Conservation (phyloP, 2,329 filamentous ascomycete species). For the Rutstroemia sp. region DNA sequence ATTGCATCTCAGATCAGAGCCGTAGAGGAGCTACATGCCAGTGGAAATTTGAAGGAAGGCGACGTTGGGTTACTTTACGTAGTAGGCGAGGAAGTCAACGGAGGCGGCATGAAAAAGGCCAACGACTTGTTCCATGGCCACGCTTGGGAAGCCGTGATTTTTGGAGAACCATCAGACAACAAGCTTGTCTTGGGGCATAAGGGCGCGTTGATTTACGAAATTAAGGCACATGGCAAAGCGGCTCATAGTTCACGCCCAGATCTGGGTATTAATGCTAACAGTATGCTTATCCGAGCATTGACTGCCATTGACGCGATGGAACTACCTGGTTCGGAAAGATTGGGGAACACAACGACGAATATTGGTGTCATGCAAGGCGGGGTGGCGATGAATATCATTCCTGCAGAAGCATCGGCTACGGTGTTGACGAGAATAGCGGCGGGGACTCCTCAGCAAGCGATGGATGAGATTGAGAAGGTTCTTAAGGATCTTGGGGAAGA, state of each 20-base stretch:
- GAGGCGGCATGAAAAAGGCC: constrained; percentile 69
- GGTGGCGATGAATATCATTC: constrained; percentile 78
- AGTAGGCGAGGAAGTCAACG: constrained; percentile 73
- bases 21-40: constrained; percentile 43
- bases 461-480: background rate
- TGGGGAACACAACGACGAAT: constrained; percentile 82
- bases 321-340: constrained; percentile 65
- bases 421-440: background rate
- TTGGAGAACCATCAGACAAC: constrained; percentile 84
- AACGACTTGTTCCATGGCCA: constrained; percentile 35
- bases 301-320: constrained; percentile 57
- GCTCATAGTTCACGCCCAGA: constrained; percentile 88
- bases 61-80: constrained; percentile 56
- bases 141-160: constrained; percentile 62
- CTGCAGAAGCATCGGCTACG: constrained; percentile 37
- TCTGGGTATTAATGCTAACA: constrained; percentile 77
- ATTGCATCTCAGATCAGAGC: constrained; percentile 70
- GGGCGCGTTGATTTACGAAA: constrained; percentile 61
- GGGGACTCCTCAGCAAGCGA: background rate
- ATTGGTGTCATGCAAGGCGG: constrained; percentile 70
- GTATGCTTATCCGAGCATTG: constrained; percentile 65
- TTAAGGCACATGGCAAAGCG: constrained; percentile 63
- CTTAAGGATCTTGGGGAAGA: background rate
- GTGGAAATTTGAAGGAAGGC: constrained; percentile 31
- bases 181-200: constrained; percentile 90